Conservation (phyloP, 306 rosid species). For the Quercus suber region DNA sequence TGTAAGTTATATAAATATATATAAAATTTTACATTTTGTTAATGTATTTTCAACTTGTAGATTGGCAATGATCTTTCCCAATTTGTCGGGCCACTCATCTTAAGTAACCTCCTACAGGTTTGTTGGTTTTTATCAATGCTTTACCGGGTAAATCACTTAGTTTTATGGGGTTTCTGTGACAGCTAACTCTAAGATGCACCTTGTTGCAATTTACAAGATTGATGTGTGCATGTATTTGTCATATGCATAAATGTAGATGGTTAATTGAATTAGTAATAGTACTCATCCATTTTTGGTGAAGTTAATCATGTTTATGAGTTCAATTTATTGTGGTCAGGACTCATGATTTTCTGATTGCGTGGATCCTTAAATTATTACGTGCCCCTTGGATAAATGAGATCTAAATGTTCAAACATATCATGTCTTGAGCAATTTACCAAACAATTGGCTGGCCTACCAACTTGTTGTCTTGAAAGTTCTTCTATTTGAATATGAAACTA, state of each 20-base stretch:
- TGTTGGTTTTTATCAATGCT: conserved; percentile 22
- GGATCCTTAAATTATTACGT: background rate
- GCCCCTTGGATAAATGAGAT: background rate
- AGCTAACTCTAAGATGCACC: background rate
- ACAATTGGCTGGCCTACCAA: too few relatives aligned
- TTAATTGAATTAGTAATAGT: background rate
- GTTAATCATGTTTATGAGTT: background rate
- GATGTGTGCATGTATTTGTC: background rate
- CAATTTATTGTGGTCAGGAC: background rate
- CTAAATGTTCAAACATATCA: too few relatives aligned
- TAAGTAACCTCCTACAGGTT: conserved; percentile 80
- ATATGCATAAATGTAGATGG: background rate
- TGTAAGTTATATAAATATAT: background rate
- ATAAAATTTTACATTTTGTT: conserved; percentile 4
- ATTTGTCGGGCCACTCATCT: conserved; percentile 80
- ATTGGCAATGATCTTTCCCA: conserved; percentile 85
- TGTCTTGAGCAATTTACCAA: too few relatives aligned
- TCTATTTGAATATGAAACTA: background rate
- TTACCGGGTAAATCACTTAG: conserved; percentile 2
- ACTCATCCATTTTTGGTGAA: background rate
- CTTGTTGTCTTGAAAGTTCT: background rate
- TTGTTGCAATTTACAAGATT: background rate
- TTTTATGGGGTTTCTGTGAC: background rate
- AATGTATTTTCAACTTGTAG: conserved; percentile 44
- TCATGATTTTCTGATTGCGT: background rate